Evolutionary conservation across 495 filamentous ascomycete genomes (phyloP), one percentile per base, ranked within the genome.

Genomic region (Parmelia sp.): DNA sequence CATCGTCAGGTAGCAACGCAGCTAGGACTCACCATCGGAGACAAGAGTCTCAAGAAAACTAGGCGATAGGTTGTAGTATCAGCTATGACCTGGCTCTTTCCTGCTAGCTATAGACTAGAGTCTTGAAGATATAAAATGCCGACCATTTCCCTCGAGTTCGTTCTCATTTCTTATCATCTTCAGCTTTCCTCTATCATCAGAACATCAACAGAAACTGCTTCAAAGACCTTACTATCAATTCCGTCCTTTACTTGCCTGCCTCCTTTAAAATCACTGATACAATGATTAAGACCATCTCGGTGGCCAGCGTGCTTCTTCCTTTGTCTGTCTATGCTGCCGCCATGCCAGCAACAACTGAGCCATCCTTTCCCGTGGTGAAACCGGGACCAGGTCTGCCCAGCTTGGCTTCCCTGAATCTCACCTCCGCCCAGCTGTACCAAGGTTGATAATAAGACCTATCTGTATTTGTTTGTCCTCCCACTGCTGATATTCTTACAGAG

Each of bases 361-460:
- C 15, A 55, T 55, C 49, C 49, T 55, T 27, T 55, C 57, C 59
- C 44, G 59, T 51, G 37, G 59, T 61, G 23, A 49, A 36, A 9
- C 59, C 59, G 29, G 59, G 59, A n/a, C 59, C 59, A 42, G 59
- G 59, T 49, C 42, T 61, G n/a, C 59, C 59, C 37, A 61, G 59
- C 33, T 23, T 61, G 23, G 59, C 59, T 17, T 61, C 59, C 27
- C 59, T 61, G 23, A 40, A 40, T 31, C 36, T 53, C 12, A 61
- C 59, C 59, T 61, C 59, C 27, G 42, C 59, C 42, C 17, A 61
- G 59, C 59, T 61, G 37, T 61, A 61, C 42, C 17, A 42, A 31
- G 42, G 59, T 61, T 27, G 29, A 49, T 61, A 55, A 55, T 55
- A 27, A 9, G 10, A 55, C 29, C 23, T 33, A 55, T 55, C 49